Evolutionary conservation across 2,329 filamentous ascomycete genomes (phyloP), one percentile per base, ranked within the genome.

Genomic region (Pyrenochaeta sp.): DNA sequence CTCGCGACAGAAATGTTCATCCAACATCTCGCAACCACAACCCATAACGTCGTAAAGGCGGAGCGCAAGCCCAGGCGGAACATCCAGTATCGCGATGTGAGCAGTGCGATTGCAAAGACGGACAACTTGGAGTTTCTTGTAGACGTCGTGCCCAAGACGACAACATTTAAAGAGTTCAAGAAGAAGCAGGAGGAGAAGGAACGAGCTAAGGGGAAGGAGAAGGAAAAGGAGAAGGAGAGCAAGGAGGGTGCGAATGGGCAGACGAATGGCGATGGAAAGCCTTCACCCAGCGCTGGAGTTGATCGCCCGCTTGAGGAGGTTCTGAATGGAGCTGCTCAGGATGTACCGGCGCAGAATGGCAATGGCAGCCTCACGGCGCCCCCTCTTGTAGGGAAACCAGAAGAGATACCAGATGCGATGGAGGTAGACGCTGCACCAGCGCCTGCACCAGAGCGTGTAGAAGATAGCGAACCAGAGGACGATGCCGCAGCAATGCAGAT

Each of bases 1-100:
- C 84, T 97, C 55, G 95, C 95, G 18, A 93, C 95, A 3, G 95
- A 99, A 78, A 88, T 97, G 84, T 98, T 99, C 79, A 89, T 99
- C 63, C 92, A 97, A 75, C 90, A 98, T 75, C 85, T 99, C 21
- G 88, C 93, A 17, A 85, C 90, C 58, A 90, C 96, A 74, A 89
- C 90, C 21, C 88, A 96, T 74, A 93, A 90, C 68, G 90, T 96
- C 68, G 90, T 93, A 67, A 96, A 95, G 72, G 85, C 92, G 1
- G 95, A 98, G 77, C 86, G 90, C 66, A 98, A 98, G 75, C 94
- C 94, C 5, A 85, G 95, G 51, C 87, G 93, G 56, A 97, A 96
- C 70, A 90, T 99, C 58, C 95, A 98, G 75, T 99, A 99, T 81
- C 91, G 91, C 72, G 95, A 99, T 76, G 84, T 99, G 36, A 92